Conservation (phyloP, 2,329 filamentous ascomycete species). For the Dothideomycetes sp. region DNA sequence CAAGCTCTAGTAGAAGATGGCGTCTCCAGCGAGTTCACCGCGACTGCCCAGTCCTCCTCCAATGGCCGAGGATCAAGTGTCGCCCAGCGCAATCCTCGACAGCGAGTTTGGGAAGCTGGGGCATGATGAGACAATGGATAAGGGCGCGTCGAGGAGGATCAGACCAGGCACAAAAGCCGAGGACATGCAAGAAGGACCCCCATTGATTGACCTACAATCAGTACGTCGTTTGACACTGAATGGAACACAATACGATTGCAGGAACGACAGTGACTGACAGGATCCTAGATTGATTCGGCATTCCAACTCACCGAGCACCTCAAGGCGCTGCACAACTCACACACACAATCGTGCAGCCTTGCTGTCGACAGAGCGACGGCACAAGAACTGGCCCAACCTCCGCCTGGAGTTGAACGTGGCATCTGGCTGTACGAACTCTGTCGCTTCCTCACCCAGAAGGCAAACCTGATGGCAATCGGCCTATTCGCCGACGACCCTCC, state of each 20-base stretch:
- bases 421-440: conserved; percentile 98
- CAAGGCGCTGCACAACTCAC: conserved; percentile 69
- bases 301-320: conserved; percentile 97
- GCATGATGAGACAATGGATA: conserved; percentile 46
- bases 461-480: conserved; percentile 83
- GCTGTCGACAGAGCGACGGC: conserved; percentile 72
- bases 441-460: conserved; percentile 88
- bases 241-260: too few species aligned
- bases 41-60: conserved; percentile 91
- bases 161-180: conserved; percentile 84
- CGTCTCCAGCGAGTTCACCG: conserved; percentile 64
- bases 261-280: conserved; percentile 11
- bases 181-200: conserved; percentile 88
- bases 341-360: conserved; percentile 51
- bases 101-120: conserved; percentile 50
- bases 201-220: conserved; percentile 75
- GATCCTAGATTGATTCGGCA: conserved; percentile 77
- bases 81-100: conserved; percentile 56
- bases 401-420: conserved; percentile 70
- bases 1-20: conserved; percentile 16
- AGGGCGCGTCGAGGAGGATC: conserved; percentile 74
- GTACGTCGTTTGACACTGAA: too few species aligned
- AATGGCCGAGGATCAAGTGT: conserved; percentile 86
- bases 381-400: conserved; percentile 65
- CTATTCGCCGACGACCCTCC: conserved; percentile 86